Evolutionary conservation across 257 asterid genomes (phyloP).

Genomic region (Apocynum venetum): DNA sequence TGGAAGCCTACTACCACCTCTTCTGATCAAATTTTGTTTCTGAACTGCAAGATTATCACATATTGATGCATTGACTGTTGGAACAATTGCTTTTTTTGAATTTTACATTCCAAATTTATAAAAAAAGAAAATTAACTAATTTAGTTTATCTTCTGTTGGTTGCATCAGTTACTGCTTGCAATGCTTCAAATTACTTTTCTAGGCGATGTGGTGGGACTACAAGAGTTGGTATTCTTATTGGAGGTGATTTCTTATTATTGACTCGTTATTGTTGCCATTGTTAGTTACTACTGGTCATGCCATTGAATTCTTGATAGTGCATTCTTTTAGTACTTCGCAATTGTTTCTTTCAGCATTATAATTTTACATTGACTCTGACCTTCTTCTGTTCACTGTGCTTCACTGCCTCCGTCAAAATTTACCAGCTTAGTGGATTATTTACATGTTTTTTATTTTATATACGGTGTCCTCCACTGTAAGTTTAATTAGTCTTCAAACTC

Average conservation of each 20-base stretch:
- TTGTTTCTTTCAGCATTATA: not conserved
- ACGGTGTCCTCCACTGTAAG: not conserved
- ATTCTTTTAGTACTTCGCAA: not conserved
- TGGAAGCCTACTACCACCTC: not conserved
- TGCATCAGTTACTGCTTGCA: constrained; percentile 40
- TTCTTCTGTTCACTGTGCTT: not conserved
- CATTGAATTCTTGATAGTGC: not conserved
- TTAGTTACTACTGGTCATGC: not conserved
- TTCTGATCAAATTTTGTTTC: not conserved
- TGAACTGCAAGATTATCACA: not conserved
- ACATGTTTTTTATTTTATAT: not conserved
- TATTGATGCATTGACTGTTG: not conserved
- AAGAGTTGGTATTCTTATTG: constrained; percentile 53
- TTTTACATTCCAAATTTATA: not conserved
- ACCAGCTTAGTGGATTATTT: not conserved
- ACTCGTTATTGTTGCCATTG: not conserved
- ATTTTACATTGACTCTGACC: not conserved
- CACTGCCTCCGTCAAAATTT: not conserved
- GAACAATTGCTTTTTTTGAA: not conserved
- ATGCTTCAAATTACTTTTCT: constrained; percentile 30
- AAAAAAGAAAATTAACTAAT: not conserved
- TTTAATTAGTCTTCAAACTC: not conserved
- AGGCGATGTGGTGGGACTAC: constrained; percentile 43
- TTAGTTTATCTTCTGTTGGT: constrained; percentile 15
- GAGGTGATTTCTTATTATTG: constrained; percentile 40